A percentile compares a stretch with the other conserved stretches of the same genome.
phyloP scores from a whole-genome alignment of 768 basidiomycete genomes.

The Leccinum boreale region DNA sequence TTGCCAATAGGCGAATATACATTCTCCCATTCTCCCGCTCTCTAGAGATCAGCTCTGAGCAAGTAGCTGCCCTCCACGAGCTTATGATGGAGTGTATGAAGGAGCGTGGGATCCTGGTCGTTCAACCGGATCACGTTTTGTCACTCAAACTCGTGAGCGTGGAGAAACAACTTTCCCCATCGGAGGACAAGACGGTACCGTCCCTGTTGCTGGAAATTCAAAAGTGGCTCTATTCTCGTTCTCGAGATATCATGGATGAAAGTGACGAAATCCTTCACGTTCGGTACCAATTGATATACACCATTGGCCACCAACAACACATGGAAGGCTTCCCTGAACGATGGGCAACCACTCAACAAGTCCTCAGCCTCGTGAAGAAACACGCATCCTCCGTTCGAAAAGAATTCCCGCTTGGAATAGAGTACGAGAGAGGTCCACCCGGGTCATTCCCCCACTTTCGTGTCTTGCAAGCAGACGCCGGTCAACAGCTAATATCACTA shows the following conservation, averaged over 20 bases:
- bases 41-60: constrained; percentile 15
- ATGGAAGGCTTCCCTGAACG: constrained; percentile 32
- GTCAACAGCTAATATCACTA: constrained; percentile 8
- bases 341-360: constrained; percentile 33
- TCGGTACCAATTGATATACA: constrained; percentile 37
- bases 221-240: constrained; percentile 22
- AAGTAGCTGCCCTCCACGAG: constrained; percentile 23
- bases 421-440: constrained; percentile 7
- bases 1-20: constrained; percentile 46
- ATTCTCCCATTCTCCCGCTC: constrained; percentile 50
- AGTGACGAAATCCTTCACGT: constrained; percentile 34
- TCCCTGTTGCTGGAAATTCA: constrained; percentile 25
- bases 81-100: constrained; percentile 39
- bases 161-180: constrained; percentile 29
- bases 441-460: constrained; percentile 26
- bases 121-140: constrained; percentile 53
- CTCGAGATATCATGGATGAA: constrained; percentile 32
- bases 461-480: constrained; percentile 13
- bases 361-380: constrained; percentile 25
- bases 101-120: constrained; percentile 41
- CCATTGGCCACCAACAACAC: constrained; percentile 27
- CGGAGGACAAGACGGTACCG: neutral
- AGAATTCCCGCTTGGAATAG: constrained; percentile 9
- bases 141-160: constrained; percentile 48
- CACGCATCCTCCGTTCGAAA: constrained; percentile 9